Base-by-base conservation (phyloP, 1,139 yeast species). In the Blastobotrys proliferans region DNA sequence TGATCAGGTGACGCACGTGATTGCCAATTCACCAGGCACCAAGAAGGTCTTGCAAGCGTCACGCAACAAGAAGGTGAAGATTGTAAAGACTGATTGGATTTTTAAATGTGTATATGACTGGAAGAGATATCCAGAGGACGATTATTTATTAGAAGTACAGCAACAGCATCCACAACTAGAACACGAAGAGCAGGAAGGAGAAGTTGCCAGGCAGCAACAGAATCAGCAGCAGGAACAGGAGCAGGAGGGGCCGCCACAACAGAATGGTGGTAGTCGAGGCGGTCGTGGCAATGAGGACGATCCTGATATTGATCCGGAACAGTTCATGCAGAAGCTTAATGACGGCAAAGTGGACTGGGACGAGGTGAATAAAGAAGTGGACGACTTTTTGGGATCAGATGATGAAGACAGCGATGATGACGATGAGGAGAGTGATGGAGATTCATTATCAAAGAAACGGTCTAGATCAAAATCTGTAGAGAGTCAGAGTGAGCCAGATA, bases 61-160 rank as follows among this genome's bases (percentile, higher is more conserved):
- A 11, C 61, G 62, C 13, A 51, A 54, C 28, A 59, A 62, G 4
- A 51, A 55, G 22, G 83, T 82, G 28, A 81, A 83, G 55, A 76
- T 92, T 25, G 95, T 92, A n/a, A 83, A 81, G 56, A 88, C 95
- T 1, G 94, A 84, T 57, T 92, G 98, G 98, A 65, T 92, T 3
- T 88, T 88, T 66, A 81, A 84, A 19, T 85, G 96, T 60, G 71
- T 92, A 51, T 80, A 88, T 13, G 66, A 73, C 16, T 92, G 98
- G 97, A 68, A 70, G 41, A 76, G 74, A 42, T 81, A 80, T 0
- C 79, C 81, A 24, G 95, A 84, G 54, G 68, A 62, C 3, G 77
- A 75, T 6, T 88, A 72, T 59, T 63, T 72, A 40, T 67, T 88
- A n/a, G 64, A 68, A 9, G 43, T 45, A 17, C 31, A 18, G 6